A percentile compares a stretch with the other conserved stretches of the same genome.
Conservation (phyloP, 1,284 basidiomycete species). For the Laetiporus sulphureus region DNA sequence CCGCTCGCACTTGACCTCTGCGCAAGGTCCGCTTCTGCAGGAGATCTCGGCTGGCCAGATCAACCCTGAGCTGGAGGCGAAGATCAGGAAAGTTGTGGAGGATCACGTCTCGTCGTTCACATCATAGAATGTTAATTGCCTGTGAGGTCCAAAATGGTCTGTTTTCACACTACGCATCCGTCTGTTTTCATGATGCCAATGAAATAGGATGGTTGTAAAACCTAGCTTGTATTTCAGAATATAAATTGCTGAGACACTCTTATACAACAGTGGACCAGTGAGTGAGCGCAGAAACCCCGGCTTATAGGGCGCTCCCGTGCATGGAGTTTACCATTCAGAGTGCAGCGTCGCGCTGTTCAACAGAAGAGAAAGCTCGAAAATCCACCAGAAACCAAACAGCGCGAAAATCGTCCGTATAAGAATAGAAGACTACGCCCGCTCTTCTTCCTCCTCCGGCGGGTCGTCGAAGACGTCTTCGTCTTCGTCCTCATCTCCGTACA, state of each 20-base stretch:
- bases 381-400: no score
- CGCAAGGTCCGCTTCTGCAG: conserved; percentile 66
- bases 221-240: no score
- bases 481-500: conserved; percentile 33
- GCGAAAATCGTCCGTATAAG: no score
- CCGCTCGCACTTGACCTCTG: conserved; percentile 72
- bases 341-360: no score
- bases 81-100: conserved; percentile 91
- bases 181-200: neutral
- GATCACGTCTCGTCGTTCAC: conserved; percentile 82
- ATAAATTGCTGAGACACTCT: no score
- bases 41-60: conserved; percentile 82
- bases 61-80: conserved; percentile 83
- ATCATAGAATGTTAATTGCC: conserved; percentile 38
- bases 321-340: no score
- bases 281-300: no score
- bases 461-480: conserved; percentile 22
- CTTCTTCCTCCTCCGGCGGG: conserved; percentile 19
- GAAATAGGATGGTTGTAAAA: neutral
- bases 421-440: no score
- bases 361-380: no score
- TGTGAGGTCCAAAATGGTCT: conserved; percentile 13
- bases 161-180: neutral
- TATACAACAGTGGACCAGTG: no score
- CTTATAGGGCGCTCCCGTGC: no score